phyloP scores from a whole-genome alignment of 2,329 filamentous ascomycete species.

The Mycosphaerella arachidis region DNA sequence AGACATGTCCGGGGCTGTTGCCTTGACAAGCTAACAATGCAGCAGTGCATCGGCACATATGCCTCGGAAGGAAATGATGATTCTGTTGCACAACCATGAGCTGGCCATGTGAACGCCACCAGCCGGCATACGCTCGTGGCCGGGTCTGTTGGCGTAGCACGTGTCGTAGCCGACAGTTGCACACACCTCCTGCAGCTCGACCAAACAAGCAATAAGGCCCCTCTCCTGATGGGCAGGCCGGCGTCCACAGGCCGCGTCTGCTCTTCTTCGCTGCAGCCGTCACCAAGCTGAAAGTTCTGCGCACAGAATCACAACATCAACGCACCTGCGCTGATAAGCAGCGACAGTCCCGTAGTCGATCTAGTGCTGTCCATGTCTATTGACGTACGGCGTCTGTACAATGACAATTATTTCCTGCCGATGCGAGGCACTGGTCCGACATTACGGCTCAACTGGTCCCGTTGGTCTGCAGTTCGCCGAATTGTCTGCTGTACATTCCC shows the following conservation, averaged over 20 bases:
- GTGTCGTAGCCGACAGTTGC: slow-evolving; percentile 8
- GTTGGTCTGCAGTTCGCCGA: slow-evolving; percentile 53
- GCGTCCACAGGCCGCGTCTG: slow-evolving; percentile 4
- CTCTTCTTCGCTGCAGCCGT: background rate
- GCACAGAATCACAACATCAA: slow-evolving; percentile 9
- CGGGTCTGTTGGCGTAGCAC: slow-evolving; percentile 4
- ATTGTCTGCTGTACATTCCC: slow-evolving; percentile 76
- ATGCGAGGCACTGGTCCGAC: slow-evolving; percentile 7
- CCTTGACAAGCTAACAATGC: background rate
- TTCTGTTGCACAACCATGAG: slow-evolving; percentile 1
- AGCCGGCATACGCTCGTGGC: background rate
- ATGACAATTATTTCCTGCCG: slow-evolving; percentile 8
- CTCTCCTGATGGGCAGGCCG: background rate
- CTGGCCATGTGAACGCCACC: slow-evolving; percentile 9
- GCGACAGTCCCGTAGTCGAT: background rate
- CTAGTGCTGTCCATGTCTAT: slow-evolving; percentile 10
- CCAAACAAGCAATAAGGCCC: slow-evolving; percentile 1
- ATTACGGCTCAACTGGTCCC: slow-evolving; percentile 11
- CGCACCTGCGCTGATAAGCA: slow-evolving; percentile 18
- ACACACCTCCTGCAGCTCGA: slow-evolving; percentile 6
- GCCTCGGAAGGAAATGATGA: background rate
- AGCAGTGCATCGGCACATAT: slow-evolving; percentile 2
- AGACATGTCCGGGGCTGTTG: background rate
- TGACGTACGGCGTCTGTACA: slow-evolving; percentile 8
- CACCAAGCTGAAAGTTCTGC: slow-evolving; percentile 2